phyloP scores from a whole-genome alignment of 106 monocot species.

The Dendrobium catenatum region DNA sequence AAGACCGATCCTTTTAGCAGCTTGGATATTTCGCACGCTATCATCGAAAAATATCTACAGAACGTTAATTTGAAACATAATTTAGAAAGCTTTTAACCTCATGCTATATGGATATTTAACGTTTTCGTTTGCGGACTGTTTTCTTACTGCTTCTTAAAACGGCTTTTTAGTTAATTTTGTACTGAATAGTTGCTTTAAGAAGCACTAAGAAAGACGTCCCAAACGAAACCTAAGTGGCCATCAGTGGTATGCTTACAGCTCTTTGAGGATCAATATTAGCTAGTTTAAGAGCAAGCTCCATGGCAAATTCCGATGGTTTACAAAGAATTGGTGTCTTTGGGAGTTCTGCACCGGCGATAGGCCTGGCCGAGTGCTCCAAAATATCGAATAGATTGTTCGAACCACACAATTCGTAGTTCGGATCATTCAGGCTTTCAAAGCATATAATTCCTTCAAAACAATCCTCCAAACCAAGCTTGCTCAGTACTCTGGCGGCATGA shows the following conservation, averaged over 20 bases:
- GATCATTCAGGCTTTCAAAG: slow-evolving; percentile 80
- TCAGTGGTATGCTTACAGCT: slow-evolving; percentile 36
- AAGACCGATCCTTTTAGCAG: slow-evolving; percentile 69
- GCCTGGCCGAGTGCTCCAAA: slow-evolving; percentile 20
- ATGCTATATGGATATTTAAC: neutral
- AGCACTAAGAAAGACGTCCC: too few relatives aligned
- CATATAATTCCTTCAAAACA: slow-evolving; percentile 89
- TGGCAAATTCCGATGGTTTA: slow-evolving; percentile 75
- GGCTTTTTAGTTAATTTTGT: too few relatives aligned
- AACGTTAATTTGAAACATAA: neutral
- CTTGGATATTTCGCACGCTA: slow-evolving; percentile 68
- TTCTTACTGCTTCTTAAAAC: too few relatives aligned
- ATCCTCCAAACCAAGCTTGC: slow-evolving; percentile 68
- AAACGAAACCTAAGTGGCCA: neutral
- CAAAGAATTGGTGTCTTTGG: slow-evolving; percentile 64
- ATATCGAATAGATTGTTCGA: slow-evolving; percentile 46
- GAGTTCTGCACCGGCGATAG: slow-evolving; percentile 20
- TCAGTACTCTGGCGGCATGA: slow-evolving; percentile 52
- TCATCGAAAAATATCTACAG: slow-evolving; percentile 92
- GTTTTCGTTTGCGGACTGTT: too few relatives aligned
- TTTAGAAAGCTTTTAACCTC: neutral
- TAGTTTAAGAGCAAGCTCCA: slow-evolving; percentile 55
- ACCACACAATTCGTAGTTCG: neutral
- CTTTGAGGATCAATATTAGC: slow-evolving; percentile 63
- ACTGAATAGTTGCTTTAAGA: too few relatives aligned